Evolutionary conservation across 2,329 filamentous ascomycete genomes (phyloP), one percentile per base, ranked within the genome.

Genomic region (Exophiala aquamarina): DNA sequence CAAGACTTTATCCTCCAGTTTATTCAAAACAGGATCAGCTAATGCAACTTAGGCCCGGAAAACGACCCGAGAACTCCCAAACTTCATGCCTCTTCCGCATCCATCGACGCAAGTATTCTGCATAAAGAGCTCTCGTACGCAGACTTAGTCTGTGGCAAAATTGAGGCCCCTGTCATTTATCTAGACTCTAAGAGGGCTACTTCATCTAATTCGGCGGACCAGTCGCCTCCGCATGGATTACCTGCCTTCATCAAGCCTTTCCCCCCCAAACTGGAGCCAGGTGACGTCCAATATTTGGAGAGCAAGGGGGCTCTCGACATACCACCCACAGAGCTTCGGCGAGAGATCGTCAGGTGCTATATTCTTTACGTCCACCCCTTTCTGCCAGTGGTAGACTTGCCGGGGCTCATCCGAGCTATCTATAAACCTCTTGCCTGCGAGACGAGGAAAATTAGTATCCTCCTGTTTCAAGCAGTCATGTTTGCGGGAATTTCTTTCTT

Each of bases 401-500:
- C 82, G 53, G 79, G 83, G 21, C 79, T 84, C 47, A 62, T 84
- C 8, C 66, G 66, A 46, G 66, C 66, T 2, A 88, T 72, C 61
- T 84, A 61, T 67, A 82, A 65, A 69, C 81, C 64, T 77, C 86
- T 93, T 64, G 87, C 87, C 11, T 75, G 78, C 37, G 76, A 81
- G 89, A n/a, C n/a, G n/a, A n/a, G n/a, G 57, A 84, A 85, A 8
- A 77, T 90, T 61, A 95, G 91, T 70, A 72, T 97, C 59, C 80
- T 96, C 49, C 73, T 96, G 2, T 96, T 95, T 67, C 92, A 96
- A 64, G 87, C 91, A 8, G 86, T 95, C 61, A 95, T 96, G 89
- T 97, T 96, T 65, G 86, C 89, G 1, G 90, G 87, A 1, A 87
- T 87, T 2, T 89, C 91, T 0, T 95, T 93, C 64, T 84, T 95